Evolutionary conservation across 305 asterid species (phyloP).

Genomic region (Andrographis paniculata): DNA sequence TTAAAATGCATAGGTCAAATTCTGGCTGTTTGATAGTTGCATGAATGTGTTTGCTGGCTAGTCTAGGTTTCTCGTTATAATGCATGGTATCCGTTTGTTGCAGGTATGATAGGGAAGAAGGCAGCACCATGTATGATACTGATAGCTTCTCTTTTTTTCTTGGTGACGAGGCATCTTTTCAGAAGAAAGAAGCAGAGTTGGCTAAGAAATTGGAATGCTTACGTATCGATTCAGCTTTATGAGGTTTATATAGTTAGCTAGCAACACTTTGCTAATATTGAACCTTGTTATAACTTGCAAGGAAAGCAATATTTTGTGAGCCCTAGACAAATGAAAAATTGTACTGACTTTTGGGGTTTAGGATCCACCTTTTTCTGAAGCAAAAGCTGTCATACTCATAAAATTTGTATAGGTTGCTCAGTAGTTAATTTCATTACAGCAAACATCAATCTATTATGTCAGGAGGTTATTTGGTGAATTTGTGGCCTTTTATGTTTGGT

Average conservation of each 20-base stretch:
- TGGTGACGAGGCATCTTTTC: conserved; percentile 91
- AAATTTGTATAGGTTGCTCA: too few species aligned
- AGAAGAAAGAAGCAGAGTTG: conserved; percentile 85
- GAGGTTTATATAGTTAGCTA: too few species aligned
- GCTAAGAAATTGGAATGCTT: conserved; percentile 70
- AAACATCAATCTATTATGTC: background rate
- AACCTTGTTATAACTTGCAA: background rate
- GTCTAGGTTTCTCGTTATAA: conserved; percentile 9
- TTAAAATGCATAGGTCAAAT: conserved; percentile 1
- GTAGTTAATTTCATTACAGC: too few species aligned
- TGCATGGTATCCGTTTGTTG: conserved; percentile 16
- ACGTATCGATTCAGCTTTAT: conserved; percentile 15
- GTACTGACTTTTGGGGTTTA: background rate
- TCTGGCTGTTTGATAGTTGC: conserved; percentile 1
- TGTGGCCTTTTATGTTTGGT: background rate
- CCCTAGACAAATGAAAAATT: conserved; percentile 2
- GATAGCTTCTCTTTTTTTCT: conserved; percentile 69
- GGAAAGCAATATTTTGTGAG: background rate
- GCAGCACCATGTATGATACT: conserved; percentile 53
- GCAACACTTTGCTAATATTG: conserved; percentile 4
- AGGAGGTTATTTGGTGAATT: background rate
- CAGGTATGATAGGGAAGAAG: conserved; percentile 98
- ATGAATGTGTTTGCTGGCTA: background rate
- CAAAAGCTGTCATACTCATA: too few species aligned
- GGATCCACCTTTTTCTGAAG: too few species aligned